These are phyloP conservation scores for Gaeumannomyces sp. DNA, from an alignment of 2,329 filamentous ascomycete genomes.

Conservation along the genomic window DNA sequence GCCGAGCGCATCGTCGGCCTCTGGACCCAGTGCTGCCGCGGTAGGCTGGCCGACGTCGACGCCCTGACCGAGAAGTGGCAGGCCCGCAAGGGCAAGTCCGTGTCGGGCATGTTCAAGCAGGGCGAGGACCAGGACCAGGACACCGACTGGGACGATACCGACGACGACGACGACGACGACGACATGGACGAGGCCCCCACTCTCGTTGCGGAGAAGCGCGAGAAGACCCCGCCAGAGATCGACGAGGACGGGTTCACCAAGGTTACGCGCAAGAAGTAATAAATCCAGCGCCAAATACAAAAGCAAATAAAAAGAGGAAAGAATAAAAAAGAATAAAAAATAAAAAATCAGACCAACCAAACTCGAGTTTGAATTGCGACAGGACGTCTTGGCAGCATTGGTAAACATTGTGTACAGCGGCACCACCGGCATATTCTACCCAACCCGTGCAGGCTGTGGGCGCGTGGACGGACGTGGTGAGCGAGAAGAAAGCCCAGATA, in stretches of 20 bases:
- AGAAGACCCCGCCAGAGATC: constrained; percentile 63
- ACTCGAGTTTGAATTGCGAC: too few species aligned
- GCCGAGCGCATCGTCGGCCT: constrained; percentile 67
- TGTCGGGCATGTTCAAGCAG: constrained; percentile 47
- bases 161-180: constrained; percentile 50
- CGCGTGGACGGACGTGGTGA: not conserved
- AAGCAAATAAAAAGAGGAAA: not conserved
- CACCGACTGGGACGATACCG: constrained; percentile 53
- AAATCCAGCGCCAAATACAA: not conserved
- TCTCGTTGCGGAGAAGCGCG: constrained; percentile 49
- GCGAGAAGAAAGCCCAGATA: not conserved
- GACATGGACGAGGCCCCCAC: constrained; percentile 66
- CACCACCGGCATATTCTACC: not conserved
- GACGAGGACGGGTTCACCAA: constrained; percentile 79
- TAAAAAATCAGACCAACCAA: constrained; percentile 11
- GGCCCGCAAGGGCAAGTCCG: constrained; percentile 53
- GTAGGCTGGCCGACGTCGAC: constrained; percentile 60
- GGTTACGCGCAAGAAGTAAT: constrained; percentile 61
- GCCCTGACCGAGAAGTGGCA: constrained; percentile 57
- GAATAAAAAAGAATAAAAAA: constrained; percentile 9
- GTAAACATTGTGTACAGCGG: not conserved
- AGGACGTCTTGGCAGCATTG: not conserved
- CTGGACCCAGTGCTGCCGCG: constrained; percentile 56
- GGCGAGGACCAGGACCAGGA: constrained; percentile 52
- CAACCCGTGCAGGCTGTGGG: not conserved